phyloP scores from a whole-genome alignment of 495 filamentous ascomycete species.

The Penicillium paxilli region DNA sequence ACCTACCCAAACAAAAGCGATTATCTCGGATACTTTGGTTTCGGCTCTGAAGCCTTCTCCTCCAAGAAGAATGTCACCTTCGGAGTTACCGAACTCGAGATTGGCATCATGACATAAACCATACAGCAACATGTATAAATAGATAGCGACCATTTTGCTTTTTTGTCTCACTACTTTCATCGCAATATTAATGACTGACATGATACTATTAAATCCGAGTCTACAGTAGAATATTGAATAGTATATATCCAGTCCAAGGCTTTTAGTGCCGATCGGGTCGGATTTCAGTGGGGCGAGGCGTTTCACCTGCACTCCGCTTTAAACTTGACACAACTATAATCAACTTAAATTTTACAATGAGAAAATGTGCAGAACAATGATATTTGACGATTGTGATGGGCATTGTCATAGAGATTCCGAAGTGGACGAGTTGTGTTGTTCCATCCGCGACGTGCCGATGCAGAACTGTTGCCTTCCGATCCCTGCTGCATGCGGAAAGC shows the following conservation, averaged over 20 bases:
- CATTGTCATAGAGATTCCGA: no score
- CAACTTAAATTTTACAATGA: no score
- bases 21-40: constrained; percentile 37
- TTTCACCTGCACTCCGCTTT: neutral
- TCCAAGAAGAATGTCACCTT: constrained; percentile 33
- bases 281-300: neutral
- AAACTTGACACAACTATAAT: neutral
- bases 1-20: constrained; percentile 24
- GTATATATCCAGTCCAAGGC: no score
- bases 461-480: neutral
- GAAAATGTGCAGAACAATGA: no score
- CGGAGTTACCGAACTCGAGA: constrained; percentile 26
- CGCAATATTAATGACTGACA: neutral
- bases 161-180: no score
- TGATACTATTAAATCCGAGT: constrained; percentile 1
- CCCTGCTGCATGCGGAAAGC: neutral
- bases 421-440: no score
- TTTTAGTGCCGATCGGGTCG: neutral
- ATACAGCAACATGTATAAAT: constrained; percentile 7
- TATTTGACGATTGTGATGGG: no score
- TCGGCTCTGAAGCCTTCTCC: constrained; percentile 38
- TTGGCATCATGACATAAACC: constrained; percentile 30
- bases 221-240: no score
- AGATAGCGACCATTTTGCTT: neutral
- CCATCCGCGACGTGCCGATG: neutral